These are phyloP conservation scores for Kodamaea lidongshanica DNA, from an alignment of 805 yeast genomes.

Conservation along the genomic window DNA sequence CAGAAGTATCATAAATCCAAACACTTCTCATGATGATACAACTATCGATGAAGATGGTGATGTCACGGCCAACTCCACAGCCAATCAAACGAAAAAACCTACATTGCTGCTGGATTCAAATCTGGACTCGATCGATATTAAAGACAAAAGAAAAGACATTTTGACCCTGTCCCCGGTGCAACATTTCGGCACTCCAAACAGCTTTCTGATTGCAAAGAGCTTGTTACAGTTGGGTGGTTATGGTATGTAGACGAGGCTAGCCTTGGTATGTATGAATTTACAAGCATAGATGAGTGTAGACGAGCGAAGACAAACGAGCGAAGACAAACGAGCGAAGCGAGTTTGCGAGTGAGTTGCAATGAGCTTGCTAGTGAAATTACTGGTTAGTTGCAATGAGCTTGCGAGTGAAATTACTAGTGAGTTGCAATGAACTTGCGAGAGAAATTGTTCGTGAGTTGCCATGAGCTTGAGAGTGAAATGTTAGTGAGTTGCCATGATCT, in stretches of 20 bases:
- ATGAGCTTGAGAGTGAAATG: too few species aligned
- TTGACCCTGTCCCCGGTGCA: constrained; percentile 31
- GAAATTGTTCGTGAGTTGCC: too few species aligned
- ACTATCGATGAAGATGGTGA: constrained; percentile 20
- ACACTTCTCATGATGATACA: constrained; percentile 14
- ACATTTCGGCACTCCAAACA: constrained; percentile 40
- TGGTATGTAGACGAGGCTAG: constrained; percentile 8
- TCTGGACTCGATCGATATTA: constrained; percentile 6
- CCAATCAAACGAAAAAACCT: constrained; percentile 1
- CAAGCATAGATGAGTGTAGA: too few species aligned
- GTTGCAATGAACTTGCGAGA: too few species aligned
- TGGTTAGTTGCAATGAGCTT: too few species aligned
- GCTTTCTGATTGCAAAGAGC: constrained; percentile 41
- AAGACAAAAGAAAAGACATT: constrained; percentile 14
- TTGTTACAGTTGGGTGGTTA: constrained; percentile 38
- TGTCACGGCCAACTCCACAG: constrained; percentile 15
- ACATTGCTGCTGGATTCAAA: constrained; percentile 3
- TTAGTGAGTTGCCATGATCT: too few species aligned
- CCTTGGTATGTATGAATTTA: too few species aligned
- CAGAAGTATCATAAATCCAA: constrained; percentile 13
- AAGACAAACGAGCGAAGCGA: too few species aligned
- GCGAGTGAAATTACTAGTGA: too few species aligned
- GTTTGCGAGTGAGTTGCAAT: too few species aligned
- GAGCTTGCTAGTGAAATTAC: too few species aligned
- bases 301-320: too few species aligned